Evolutionary conservation across 179 eudicot species (phyloP).

Genomic region (Gypsophila paniculata): DNA sequence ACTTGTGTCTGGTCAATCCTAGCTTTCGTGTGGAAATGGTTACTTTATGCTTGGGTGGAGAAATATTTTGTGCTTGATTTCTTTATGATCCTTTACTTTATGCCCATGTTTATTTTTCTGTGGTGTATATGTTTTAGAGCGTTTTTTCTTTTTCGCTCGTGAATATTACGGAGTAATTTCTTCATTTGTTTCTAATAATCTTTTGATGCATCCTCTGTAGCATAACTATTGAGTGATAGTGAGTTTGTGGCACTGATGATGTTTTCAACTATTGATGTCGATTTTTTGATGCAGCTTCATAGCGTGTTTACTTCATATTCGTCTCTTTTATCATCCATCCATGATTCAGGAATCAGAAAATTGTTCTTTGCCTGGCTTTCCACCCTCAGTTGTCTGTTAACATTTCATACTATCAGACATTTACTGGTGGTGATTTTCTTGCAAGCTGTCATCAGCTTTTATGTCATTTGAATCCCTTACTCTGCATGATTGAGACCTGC

Average conservation of each 20-base stretch:
- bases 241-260: slow-evolving; percentile 1
- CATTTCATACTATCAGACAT: neutral
- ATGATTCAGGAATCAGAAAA: slow-evolving; percentile 5
- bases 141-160: neutral
- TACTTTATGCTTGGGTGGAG: slow-evolving; percentile 18
- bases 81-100: slow-evolving; percentile 8
- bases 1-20: slow-evolving; percentile 22
- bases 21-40: slow-evolving; percentile 5
- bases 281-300: slow-evolving; percentile 13
- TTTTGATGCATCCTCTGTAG: slow-evolving; percentile 7
- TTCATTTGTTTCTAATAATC: neutral
- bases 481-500: neutral
- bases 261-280: slow-evolving; percentile 4
- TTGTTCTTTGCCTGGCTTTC: neutral
- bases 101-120: slow-evolving; percentile 15
- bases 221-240: neutral
- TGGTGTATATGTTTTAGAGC: neutral
- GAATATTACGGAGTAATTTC: neutral
- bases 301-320: neutral
- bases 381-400: slow-evolving; percentile 4
- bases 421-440: neutral
- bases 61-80: slow-evolving; percentile 16
- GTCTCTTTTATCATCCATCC: slow-evolving; percentile 8
- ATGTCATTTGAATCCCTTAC: neutral
- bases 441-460: slow-evolving; percentile 6